phyloP scores from a whole-genome alignment of 805 yeast species.

The Lipomyces spencermartinsiae region DNA sequence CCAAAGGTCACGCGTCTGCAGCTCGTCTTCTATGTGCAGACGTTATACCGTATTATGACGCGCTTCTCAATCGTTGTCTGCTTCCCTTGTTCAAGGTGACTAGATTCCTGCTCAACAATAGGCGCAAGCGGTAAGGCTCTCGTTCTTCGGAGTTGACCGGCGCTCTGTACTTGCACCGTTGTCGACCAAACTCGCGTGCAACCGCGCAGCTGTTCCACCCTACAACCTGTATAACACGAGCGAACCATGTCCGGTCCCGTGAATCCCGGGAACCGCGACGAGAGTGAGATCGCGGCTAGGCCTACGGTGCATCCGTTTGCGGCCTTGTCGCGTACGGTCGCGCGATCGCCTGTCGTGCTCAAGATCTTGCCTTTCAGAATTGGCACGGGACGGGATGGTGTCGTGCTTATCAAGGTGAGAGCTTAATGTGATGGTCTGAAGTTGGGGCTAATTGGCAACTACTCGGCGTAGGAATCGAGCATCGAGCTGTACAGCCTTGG shows the following conservation, averaged over 20 bases:
- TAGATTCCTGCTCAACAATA: slow-evolving; percentile 1
- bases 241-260: neutral
- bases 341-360: slow-evolving; percentile 14
- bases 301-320: neutral
- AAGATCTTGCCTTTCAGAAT: slow-evolving; percentile 10
- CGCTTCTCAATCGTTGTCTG: neutral
- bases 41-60: neutral
- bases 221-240: neutral
- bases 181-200: neutral
- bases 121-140: neutral
- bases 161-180: neutral
- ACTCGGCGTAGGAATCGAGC: slow-evolving; percentile 24
- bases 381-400: neutral
- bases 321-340: slow-evolving; percentile 10
- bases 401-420: slow-evolving; percentile 15
- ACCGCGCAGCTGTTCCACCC: neutral
- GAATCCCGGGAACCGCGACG: neutral
- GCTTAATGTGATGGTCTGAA: neutral
- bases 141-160: neutral
- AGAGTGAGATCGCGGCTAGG: neutral
- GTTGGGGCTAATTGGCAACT: neutral
- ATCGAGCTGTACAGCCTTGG: slow-evolving; percentile 23
- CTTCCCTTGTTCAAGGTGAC: slow-evolving; percentile 1
- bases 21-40: neutral
- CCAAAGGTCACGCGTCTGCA: neutral